These are phyloP conservation scores for Theileria annulata DNA, from an alignment of 169 alveolate species.

Conservation along the genomic window DNA sequence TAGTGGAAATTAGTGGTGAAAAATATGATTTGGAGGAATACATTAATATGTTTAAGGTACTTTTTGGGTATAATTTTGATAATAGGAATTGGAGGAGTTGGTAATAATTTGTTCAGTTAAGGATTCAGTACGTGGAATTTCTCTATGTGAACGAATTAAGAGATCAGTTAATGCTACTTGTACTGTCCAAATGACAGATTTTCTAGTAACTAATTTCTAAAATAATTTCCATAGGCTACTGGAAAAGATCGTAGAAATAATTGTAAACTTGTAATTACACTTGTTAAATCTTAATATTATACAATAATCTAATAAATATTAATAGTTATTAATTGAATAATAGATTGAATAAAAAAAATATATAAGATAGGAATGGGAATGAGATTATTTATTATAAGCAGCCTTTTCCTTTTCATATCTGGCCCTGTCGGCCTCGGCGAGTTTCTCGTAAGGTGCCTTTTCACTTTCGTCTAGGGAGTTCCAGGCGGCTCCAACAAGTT, in stretches of 20 bases:
- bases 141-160: conserved; percentile 43
- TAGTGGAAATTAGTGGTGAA: background rate
- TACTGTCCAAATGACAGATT: conserved; percentile 24
- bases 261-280: conserved; percentile 4
- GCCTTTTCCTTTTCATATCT: conserved; percentile 86
- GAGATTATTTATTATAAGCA: conserved; percentile 63
- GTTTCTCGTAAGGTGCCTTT: conserved; percentile 85
- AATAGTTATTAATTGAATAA: background rate
- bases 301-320: background rate
- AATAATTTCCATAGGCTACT: background rate
- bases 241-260: background rate
- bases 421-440: conserved; percentile 84
- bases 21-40: conserved; percentile 11
- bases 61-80: background rate
- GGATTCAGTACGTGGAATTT: conserved; percentile 48
- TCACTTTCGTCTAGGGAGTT: conserved; percentile 80
- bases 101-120: conserved; percentile 33
- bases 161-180: conserved; percentile 15
- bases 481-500: conserved; percentile 90
- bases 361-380: background rate
- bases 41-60: conserved; percentile 1
- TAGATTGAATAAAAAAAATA: background rate
- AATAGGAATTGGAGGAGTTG: conserved; percentile 33
- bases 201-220: conserved; percentile 32
- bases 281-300: background rate